phyloP scores from a whole-genome alignment of 1,284 basidiomycete genomes.

The Papiliotrema laurentii region DNA sequence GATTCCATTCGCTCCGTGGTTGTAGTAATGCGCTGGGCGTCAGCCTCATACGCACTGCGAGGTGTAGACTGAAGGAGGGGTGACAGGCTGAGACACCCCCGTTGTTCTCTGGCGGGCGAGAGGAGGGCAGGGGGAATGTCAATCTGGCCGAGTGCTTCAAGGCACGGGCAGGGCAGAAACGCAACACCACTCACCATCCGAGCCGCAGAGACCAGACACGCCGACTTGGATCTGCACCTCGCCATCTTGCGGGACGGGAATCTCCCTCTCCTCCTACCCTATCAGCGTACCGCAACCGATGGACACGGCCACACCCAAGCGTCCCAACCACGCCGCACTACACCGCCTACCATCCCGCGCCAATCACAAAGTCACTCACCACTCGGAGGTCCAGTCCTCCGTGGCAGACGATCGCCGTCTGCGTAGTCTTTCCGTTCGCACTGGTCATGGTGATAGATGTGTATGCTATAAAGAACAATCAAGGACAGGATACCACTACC shows the following conservation, averaged over 20 bases:
- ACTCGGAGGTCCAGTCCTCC: conserved; percentile 51
- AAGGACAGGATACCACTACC: too few relatives aligned
- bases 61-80: too few relatives aligned
- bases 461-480: too few relatives aligned
- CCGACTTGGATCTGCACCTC: conserved; percentile 53
- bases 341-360: background rate
- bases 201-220: conserved; percentile 87
- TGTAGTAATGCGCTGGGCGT: conserved; percentile 86
- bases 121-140: conserved; percentile 1
- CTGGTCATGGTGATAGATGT: background rate
- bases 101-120: too few relatives aligned
- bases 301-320: too few relatives aligned
- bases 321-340: background rate
- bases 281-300: background rate
- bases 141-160: conserved; percentile 2
- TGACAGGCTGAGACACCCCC: too few relatives aligned
- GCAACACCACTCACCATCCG: conserved; percentile 63
- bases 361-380: conserved; percentile 31
- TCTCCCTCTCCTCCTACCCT: conserved; percentile 44
- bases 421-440: conserved; percentile 21
- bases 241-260: conserved; percentile 42
- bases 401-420: conserved; percentile 47
- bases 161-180: background rate
- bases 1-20: conserved; percentile 82
- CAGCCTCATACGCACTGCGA: too few relatives aligned